These are phyloP conservation scores for Porphyridium purpureum DNA, from an alignment of 23 red algal genomes.

Conservation along the genomic window DNA sequence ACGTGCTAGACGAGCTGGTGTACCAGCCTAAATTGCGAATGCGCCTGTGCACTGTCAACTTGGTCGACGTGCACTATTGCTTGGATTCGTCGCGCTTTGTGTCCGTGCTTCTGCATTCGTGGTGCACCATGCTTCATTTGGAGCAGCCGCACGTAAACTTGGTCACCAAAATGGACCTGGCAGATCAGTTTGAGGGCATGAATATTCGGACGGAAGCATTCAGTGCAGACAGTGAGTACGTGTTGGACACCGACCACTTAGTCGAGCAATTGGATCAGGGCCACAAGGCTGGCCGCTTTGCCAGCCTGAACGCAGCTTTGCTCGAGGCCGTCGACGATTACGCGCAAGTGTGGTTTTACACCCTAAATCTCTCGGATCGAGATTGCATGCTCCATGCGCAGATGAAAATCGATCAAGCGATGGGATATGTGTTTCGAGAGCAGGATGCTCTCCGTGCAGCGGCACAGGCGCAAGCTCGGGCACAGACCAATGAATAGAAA, in stretches of 20 bases:
- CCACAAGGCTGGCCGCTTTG: too few species aligned
- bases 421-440: too few species aligned
- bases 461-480: too few species aligned
- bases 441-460: too few species aligned
- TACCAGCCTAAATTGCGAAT: slow-evolving; percentile 8
- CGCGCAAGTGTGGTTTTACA: slow-evolving; percentile 49
- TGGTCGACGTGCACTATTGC: slow-evolving; percentile 74
- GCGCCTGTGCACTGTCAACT: slow-evolving; percentile 53
- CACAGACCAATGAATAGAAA: too few species aligned
- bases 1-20: slow-evolving; percentile 16
- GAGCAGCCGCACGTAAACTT: slow-evolving; percentile 89
- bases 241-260: too few species aligned
- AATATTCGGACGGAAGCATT: too few species aligned
- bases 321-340: slow-evolving; percentile 58
- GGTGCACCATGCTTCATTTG: slow-evolving; percentile 73
- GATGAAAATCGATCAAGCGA: too few species aligned
- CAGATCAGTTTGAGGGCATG: too few species aligned
- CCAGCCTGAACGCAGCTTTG: slow-evolving; percentile 35
- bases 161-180: slow-evolving; percentile 77
- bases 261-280: too few species aligned
- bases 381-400: too few species aligned
- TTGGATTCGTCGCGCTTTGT: slow-evolving; percentile 58
- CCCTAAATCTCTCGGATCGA: slow-evolving; percentile 15
- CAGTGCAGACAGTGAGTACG: too few species aligned
- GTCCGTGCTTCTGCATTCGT: slow-evolving; percentile 38